Conservation (phyloP, 768 basidiomycete species). For the Mrakia hoshinonis region DNA sequence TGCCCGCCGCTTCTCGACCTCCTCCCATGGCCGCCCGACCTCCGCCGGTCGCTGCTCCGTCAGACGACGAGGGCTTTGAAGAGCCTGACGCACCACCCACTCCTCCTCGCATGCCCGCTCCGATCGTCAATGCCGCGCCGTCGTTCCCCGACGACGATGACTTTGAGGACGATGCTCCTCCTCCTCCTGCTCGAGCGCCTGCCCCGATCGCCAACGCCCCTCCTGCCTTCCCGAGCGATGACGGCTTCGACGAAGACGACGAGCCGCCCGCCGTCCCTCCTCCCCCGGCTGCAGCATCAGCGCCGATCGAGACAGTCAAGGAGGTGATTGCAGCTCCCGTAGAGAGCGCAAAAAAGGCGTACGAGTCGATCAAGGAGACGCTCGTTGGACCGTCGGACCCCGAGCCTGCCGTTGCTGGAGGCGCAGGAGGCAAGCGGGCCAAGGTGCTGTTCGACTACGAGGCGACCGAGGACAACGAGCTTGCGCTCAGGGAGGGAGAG, state of each 20-base stretch:
- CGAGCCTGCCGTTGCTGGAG: not conserved
- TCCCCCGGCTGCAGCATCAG: not conserved
- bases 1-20: conserved; percentile 17
- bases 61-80: conserved; percentile 41
- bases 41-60: conserved; percentile 9
- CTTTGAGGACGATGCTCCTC: conserved; percentile 12
- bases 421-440: conserved; percentile 53
- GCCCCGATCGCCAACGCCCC: conserved; percentile 32
- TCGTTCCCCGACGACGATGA: conserved; percentile 26
- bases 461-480: conserved; percentile 71
- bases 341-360: conserved; percentile 4
- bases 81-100: conserved; percentile 41
- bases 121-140: conserved; percentile 38
- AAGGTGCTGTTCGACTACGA: conserved; percentile 75
- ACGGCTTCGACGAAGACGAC: conserved; percentile 21
- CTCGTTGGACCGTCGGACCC: conserved; percentile 10
- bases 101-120: conserved; percentile 44
- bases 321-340: not conserved
- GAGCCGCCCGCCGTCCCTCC: not conserved
- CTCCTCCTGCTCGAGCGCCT: not conserved
- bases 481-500: conserved; percentile 40
- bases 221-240: conserved; percentile 24
- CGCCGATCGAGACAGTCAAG: not conserved
- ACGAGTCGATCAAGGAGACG: conserved; percentile 5
- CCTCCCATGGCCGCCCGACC: conserved; percentile 11